These are phyloP conservation scores for Raphanus hybrid DNA, from an alignment of 441 rosid genomes.

Conservation along the genomic window DNA sequence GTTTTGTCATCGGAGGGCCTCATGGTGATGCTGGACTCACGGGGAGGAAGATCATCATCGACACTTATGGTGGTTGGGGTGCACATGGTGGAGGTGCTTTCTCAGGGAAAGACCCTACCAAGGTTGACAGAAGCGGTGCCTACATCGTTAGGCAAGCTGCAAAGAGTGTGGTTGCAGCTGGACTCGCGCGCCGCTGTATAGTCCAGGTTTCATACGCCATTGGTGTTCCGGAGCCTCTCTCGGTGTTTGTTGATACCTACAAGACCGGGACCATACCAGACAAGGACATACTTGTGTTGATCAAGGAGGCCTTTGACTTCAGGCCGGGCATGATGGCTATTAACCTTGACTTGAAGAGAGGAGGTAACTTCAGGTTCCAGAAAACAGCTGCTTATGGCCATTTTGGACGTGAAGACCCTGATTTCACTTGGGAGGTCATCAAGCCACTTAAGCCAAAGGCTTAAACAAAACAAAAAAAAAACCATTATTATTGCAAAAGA, in stretches of 20 bases:
- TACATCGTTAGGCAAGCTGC: constrained; percentile 85
- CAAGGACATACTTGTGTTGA: constrained; percentile 67
- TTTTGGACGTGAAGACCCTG: constrained; percentile 80
- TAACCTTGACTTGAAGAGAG: constrained; percentile 82
- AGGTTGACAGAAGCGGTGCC: constrained; percentile 82
- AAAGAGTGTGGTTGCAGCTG: constrained; percentile 77
- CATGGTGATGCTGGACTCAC: constrained; percentile 91
- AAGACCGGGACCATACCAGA: constrained; percentile 78
- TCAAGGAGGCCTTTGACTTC: constrained; percentile 76
- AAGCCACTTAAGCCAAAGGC: constrained; percentile 74
- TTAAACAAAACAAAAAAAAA: constrained; percentile 18
- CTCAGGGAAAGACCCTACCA: constrained; percentile 76
- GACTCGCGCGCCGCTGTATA: constrained; percentile 76
- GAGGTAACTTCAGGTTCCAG: constrained; percentile 79
- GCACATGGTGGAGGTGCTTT: constrained; percentile 83
- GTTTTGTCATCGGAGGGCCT: constrained; percentile 87
- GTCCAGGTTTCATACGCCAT: constrained; percentile 83
- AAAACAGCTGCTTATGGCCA: constrained; percentile 85
- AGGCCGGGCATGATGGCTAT: constrained; percentile 87
- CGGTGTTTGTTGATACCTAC: constrained; percentile 78
- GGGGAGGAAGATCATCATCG: constrained; percentile 77
- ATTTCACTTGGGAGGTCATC: constrained; percentile 83
- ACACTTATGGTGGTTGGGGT: constrained; percentile 78
- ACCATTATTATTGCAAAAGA: constrained; percentile 44
- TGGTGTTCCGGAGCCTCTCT: constrained; percentile 81